Conservation (phyloP, 1,139 yeast species). For the Yamadazyma trypodendri region DNA sequence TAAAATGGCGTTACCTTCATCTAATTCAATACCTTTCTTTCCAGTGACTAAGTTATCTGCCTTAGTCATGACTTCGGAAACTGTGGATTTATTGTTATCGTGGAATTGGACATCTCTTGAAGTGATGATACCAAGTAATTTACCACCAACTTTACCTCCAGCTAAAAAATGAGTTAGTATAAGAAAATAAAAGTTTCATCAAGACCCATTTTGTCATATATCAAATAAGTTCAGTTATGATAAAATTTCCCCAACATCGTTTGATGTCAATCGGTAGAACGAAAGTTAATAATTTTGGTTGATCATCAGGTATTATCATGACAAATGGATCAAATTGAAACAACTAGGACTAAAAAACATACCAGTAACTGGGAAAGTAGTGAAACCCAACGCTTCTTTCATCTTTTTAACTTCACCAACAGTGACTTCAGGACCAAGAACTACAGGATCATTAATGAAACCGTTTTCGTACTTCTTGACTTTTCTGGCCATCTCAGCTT, state of each 20-base stretch:
- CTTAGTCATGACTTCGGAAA: constrained; percentile 84
- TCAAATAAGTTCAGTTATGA: constrained; percentile 26
- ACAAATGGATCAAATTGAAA: constrained; percentile 3
- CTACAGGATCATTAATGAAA: constrained; percentile 92
- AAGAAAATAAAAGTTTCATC: background rate
- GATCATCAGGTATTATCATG: constrained; percentile 54
- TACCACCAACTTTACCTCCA: constrained; percentile 82
- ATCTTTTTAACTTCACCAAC: constrained; percentile 79
- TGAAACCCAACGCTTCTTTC: constrained; percentile 79
- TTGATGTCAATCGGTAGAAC: constrained; percentile 98
- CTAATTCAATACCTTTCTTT: constrained; percentile 71
- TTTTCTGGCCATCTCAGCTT: constrained; percentile 96
- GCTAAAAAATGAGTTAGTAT: constrained; percentile 46
- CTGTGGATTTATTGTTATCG: constrained; percentile 62
- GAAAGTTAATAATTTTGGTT: constrained; percentile 76
- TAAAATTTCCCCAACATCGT: constrained; percentile 88
- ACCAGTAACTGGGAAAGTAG: constrained; percentile 99
- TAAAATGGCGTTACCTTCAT: constrained; percentile 86
- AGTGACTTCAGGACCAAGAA: constrained; percentile 69
- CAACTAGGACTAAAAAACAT: constrained; percentile 46
- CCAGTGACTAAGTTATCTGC: constrained; percentile 83
- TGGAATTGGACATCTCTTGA: constrained; percentile 95
- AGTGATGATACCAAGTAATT: constrained; percentile 91
- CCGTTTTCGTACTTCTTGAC: constrained; percentile 98
- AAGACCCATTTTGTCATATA: background rate